Base-by-base conservation (phyloP, 2,329 filamentous ascomycete species). In the Passalora sequoiae region DNA sequence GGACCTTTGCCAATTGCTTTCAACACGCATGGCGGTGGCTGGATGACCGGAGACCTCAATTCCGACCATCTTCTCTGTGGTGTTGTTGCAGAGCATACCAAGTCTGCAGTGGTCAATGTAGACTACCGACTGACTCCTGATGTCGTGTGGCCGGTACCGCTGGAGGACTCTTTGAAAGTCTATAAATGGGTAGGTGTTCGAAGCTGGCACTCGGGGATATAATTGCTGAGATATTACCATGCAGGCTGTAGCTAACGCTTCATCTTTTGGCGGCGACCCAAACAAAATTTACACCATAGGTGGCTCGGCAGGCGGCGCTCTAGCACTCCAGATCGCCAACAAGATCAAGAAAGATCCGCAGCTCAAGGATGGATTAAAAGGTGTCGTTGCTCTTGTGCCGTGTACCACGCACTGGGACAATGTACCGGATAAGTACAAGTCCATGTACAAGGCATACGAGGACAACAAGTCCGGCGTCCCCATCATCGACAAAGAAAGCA, bases 61-160 rank as follows among this genome's bases (percentile, higher is more conserved):
- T 36, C 46, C 4, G 56, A 58, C 38, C 50, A 56, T 28, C 17
- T 52, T 9, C 19, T 54, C n/a, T 58, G 56, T 42, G 48, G 49
- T 8, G 42, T 54, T 4, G 38, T 58, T 4, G 40, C 49, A 10
- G 51, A 55, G 38, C 40, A 56, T 27, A 55, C 53, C n/a, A 48
- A 53, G 16, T 49, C 44, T 38, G 51, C 44, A 3, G 44, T 59
- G 4, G 44, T 71, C 6, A 69, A 68, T 55, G 62, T 71, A 3
- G 66, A 68, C 21, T 71, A 71, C 44, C 59, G 67, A 48, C 60
- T 73, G 12, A 66, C 70, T 2, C 71, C 71, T 0, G 68, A 74
- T 43, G 44, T 66, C 48, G 61, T 62, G 12, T 74, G 71, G 51
- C 71, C 71, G 4, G 61, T 61, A 2, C 64, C 67, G 17, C 57